Percentiles rank a stretch among this genome's conserved stretches.
phyloP scores from a whole-genome alignment of 805 yeast species.

The Huiozyma naganishii region DNA sequence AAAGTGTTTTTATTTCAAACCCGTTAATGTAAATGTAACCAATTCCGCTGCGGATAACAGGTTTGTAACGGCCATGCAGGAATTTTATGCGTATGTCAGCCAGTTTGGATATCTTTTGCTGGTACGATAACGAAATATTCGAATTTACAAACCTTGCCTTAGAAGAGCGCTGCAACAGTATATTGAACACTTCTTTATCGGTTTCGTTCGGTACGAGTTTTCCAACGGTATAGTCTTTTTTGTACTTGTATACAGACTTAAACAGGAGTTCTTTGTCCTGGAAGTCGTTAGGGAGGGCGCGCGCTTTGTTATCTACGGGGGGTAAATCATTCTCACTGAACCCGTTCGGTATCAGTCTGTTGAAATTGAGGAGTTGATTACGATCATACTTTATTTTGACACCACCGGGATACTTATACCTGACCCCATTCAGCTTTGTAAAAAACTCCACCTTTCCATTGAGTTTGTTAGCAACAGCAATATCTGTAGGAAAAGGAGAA shows the following conservation, averaged over 20 bases:
- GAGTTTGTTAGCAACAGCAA: slow-evolving; percentile 8
- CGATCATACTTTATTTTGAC: slow-evolving; percentile 22
- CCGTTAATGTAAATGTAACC: slow-evolving; percentile 59
- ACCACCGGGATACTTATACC: slow-evolving; percentile 1
- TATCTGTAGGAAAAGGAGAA: too few relatives aligned
- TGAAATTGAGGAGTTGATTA: slow-evolving; percentile 14
- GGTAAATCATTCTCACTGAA: not conserved
- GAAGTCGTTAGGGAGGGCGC: not conserved
- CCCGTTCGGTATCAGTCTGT: slow-evolving; percentile 5
- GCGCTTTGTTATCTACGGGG: too few relatives aligned
- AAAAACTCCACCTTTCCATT: slow-evolving; percentile 20
- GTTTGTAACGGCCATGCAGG: not conserved
- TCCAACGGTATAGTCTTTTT: slow-evolving; percentile 46
- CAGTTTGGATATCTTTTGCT: slow-evolving; percentile 9
- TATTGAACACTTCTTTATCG: slow-evolving; percentile 42
- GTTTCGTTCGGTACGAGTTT: slow-evolving; percentile 47
- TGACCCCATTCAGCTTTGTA: slow-evolving; percentile 1
- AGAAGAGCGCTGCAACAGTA: slow-evolving; percentile 31
- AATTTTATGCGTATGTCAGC: not conserved
- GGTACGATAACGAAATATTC: slow-evolving; percentile 25
- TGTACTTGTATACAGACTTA: slow-evolving; percentile 35
- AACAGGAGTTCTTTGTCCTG: slow-evolving; percentile 25
- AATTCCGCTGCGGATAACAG: slow-evolving; percentile 31
- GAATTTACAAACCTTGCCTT: slow-evolving; percentile 29
- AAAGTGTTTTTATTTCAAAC: slow-evolving; percentile 81